Base-by-base conservation (phyloP, 2,329 filamentous ascomycete genomes). In the Ophiostoma fasciatum region DNA sequence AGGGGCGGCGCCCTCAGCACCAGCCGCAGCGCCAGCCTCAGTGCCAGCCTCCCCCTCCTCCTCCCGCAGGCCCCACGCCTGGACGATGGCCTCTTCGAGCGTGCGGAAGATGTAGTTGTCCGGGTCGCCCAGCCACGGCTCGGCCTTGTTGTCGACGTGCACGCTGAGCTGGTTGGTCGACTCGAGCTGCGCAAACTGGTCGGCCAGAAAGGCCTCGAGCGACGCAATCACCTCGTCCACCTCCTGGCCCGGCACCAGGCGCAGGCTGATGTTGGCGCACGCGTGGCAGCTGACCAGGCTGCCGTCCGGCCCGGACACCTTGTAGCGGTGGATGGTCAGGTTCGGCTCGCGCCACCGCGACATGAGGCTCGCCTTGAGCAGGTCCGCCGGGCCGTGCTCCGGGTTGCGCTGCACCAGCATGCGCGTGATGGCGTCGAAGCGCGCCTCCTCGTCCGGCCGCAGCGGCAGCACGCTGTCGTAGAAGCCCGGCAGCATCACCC, bases 321-420 rank as follows among this genome's bases (percentile, higher is more conserved):
- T 84, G 55, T 96, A 85, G 7, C 83, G 73, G 57, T 98, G 90
- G 29, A 96, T 82, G 0, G 90, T 96, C 35, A 98, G 63, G 33
- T 92, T 94, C 0, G 90, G 85, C 51, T 96, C 87, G 17, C 90
- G 77, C 90, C 90, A 98, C 38, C 87, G 73, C 10, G 87, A 82
- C 80, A 94, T 93, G 6, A 98, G 67, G 3, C 80, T 85, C 26
- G 75, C 68, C 41, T 88, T 87, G 31, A 96, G 71, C n/a, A 70
- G 69, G 7, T 79, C 70, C 0, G 78, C 66, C 2, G 71, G 64
- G 0, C 64, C 61, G 14, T 60, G 57, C 17, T 67, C 63, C 3
- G 82, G 75, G 47, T 82, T 82, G 37, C 78, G 74, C 13, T 71
- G 70, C 22, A 87, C 72, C 4, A 94, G 62, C 2, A 84, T 78